These are phyloP conservation scores for Piromyces finnis DNA, from an alignment of 192 early-diverging fungal genomes.

Conservation along the genomic window DNA sequence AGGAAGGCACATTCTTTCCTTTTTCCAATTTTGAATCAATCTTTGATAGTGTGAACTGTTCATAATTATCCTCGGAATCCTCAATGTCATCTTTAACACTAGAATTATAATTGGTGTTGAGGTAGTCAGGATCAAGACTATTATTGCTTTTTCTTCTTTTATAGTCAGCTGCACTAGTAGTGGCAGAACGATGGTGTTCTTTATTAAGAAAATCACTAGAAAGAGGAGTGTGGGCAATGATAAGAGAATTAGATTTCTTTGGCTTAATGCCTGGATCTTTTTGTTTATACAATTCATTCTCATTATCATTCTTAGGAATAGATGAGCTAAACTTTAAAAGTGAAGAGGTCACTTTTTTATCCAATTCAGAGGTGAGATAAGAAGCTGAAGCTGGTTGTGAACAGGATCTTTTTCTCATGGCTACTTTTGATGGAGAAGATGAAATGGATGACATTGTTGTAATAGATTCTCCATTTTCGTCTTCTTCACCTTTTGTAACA, in stretches of 20 bases:
- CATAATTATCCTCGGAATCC: not conserved
- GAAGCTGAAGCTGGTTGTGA: not conserved
- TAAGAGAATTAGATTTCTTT: not conserved
- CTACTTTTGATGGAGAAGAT: not conserved
- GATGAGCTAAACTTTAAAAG: not conserved
- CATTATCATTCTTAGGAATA: no score
- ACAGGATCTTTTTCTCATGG: not conserved
- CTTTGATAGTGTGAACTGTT: not conserved
- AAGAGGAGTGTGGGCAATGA: no score
- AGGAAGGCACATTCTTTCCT: not conserved
- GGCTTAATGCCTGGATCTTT: no score
- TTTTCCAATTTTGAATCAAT: not conserved
- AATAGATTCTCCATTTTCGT: not conserved
- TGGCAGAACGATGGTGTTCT: not conserved
- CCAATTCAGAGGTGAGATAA: not conserved
- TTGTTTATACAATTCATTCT: no score
- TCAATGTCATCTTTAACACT: not conserved
- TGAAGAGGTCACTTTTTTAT: not conserved
- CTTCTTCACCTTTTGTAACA: not conserved
- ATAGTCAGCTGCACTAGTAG: not conserved
- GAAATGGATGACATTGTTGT: not conserved
- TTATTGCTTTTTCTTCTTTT: not conserved
- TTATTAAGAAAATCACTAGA: no score
- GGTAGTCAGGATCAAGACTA: not conserved
- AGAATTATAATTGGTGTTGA: not conserved